Conservation (phyloP, 371 early-diverging fungal species). For the Mortierella sp. region DNA sequence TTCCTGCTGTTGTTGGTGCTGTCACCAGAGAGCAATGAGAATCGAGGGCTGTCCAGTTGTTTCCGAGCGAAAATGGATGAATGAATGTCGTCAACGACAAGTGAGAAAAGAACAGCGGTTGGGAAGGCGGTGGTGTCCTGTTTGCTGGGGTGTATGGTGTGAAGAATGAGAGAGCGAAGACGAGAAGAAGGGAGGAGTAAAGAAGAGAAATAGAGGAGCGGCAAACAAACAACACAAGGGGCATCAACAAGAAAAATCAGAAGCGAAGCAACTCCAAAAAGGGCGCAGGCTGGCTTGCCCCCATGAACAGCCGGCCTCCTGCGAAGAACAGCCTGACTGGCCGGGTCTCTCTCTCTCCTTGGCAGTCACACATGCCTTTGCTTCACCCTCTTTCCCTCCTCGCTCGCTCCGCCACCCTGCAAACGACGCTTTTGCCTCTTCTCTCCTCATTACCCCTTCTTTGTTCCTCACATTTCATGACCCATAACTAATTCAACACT, state of each 20-base stretch:
- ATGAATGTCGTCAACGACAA: background rate
- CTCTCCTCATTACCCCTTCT: background rate
- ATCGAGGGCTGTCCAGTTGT: background rate
- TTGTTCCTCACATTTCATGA: too few relatives aligned
- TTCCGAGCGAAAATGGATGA: background rate
- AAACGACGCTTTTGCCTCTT: background rate
- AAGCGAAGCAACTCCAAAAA: conserved; percentile 10
- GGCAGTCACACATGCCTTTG: background rate
- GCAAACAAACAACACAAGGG: background rate
- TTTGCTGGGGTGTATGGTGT: background rate
- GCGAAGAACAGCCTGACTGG: background rate
- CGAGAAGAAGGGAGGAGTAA: background rate
- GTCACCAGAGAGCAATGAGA: background rate
- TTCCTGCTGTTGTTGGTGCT: background rate
- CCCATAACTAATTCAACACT: background rate
- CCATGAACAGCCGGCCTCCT: background rate
- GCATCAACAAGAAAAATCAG: background rate
- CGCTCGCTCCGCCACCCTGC: background rate
- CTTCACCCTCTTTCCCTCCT: background rate
- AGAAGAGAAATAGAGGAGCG: background rate
- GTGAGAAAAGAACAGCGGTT: background rate
- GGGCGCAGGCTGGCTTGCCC: background rate
- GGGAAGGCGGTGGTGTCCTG: background rate
- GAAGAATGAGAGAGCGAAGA: background rate
- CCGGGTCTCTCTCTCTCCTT: background rate